phyloP scores from a whole-genome alignment of 768 basidiomycete species.

The Psilocybe subaeruginosa region DNA sequence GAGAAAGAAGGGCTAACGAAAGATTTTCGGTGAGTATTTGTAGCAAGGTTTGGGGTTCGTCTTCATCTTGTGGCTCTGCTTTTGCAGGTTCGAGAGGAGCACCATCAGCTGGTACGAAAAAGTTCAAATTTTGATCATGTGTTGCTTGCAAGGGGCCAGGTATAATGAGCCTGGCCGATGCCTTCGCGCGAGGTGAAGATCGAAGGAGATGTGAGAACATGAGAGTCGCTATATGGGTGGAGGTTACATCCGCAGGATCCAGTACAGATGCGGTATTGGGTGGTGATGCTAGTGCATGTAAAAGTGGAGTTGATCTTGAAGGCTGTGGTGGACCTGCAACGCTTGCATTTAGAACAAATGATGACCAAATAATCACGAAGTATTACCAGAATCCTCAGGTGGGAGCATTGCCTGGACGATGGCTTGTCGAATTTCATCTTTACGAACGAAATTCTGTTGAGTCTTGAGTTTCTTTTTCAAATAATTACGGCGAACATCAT shows the following conservation, averaged over 20 bases:
- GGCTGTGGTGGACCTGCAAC: conserved; percentile 33
- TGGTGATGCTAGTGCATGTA: conserved; percentile 66
- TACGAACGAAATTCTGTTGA: conserved; percentile 71
- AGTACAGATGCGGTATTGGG: conserved; percentile 58
- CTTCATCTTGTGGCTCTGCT: conserved; percentile 52
- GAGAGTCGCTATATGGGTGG: conserved; percentile 74
- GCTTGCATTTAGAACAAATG: conserved; percentile 1
- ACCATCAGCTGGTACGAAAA: conserved; percentile 82
- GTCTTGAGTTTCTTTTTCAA: not conserved
- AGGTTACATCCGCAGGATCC: conserved; percentile 56
- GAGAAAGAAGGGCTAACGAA: conserved; percentile 81
- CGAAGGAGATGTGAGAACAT: conserved; percentile 82
- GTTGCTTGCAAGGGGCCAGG: conserved; percentile 45
- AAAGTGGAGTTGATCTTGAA: conserved; percentile 63
- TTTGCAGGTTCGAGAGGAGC: conserved; percentile 37
- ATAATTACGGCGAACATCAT: not conserved
- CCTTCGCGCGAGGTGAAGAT: conserved; percentile 65
- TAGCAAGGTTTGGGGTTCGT: conserved; percentile 71
- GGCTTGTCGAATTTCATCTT: conserved; percentile 69
- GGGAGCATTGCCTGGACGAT: conserved; percentile 77
- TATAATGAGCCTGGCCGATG: conserved; percentile 63
- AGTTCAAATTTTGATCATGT: conserved; percentile 39
- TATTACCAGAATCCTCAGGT: conserved; percentile 47
- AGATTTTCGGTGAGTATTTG: conserved; percentile 90
- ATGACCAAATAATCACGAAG: not conserved